Conservation (phyloP, 305 asterid genomes). For the Petunia hybrid region DNA sequence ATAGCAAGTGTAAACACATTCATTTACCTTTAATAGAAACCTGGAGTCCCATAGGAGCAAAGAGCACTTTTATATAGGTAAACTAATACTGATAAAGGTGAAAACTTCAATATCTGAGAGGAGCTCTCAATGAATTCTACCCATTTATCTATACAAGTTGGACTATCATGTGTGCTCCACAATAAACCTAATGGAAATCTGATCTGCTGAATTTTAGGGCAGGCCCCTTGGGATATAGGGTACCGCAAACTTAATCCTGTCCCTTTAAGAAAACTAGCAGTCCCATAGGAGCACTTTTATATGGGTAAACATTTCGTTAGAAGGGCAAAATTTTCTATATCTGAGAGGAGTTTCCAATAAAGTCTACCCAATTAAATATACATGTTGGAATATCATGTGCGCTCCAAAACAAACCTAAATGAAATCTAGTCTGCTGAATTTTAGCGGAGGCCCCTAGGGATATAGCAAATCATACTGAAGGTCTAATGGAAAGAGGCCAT, state of each 20-base stretch:
- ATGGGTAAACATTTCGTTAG: neutral
- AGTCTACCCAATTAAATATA: neutral
- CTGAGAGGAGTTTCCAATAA: neutral
- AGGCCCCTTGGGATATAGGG: neutral
- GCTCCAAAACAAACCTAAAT: slow-evolving; percentile 24
- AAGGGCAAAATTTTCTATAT: slow-evolving; percentile 9
- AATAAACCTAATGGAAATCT: slow-evolving; percentile 12
- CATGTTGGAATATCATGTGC: neutral
- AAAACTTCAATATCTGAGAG: neutral
- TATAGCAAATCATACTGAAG: neutral
- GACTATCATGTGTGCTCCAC: slow-evolving; percentile 6
- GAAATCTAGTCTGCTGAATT: neutral
- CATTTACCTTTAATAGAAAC: neutral
- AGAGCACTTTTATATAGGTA: neutral
- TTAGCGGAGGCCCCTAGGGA: neutral
- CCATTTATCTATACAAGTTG: slow-evolving; percentile 3
- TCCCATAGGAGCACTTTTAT: neutral
- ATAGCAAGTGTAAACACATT: neutral
- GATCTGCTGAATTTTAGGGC: slow-evolving; percentile 4
- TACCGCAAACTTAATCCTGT: no score
- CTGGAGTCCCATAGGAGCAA: neutral
- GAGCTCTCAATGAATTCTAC: neutral
- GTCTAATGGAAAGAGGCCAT: neutral
- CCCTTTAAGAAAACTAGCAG: neutral
- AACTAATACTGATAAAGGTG: slow-evolving; percentile 9